Evolutionary conservation across 805 yeast species (phyloP).

Genomic region (Wickerhamiella lipophila): DNA sequence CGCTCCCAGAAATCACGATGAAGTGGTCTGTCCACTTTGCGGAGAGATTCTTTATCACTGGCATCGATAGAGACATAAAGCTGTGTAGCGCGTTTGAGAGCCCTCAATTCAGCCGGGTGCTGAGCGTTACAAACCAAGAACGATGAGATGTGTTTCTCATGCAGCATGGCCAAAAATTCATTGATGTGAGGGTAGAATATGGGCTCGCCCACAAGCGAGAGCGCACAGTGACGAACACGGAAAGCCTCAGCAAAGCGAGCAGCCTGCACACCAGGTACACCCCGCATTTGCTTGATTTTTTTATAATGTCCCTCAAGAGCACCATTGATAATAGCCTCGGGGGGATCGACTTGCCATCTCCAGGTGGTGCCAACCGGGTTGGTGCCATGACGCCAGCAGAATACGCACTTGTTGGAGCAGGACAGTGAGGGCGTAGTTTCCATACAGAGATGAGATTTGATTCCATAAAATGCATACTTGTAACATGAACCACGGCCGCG

Average conservation of each 20-base stretch:
- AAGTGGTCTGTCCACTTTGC: slow-evolving; percentile 76
- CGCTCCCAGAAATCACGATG: slow-evolving; percentile 91
- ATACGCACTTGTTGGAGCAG: slow-evolving; percentile 89
- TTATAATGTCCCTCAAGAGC: slow-evolving; percentile 82
- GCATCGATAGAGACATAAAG: slow-evolving; percentile 90
- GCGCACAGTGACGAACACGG: slow-evolving; percentile 78
- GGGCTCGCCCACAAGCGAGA: slow-evolving; percentile 89
- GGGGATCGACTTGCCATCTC: slow-evolving; percentile 93
- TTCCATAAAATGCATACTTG: slow-evolving; percentile 85
- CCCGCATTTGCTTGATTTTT: slow-evolving; percentile 86
- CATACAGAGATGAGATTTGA: slow-evolving; percentile 84
- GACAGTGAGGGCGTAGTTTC: slow-evolving; percentile 90
- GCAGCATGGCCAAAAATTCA: slow-evolving; percentile 69
- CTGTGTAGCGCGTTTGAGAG: slow-evolving; percentile 69
- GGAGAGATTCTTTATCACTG: slow-evolving; percentile 67
- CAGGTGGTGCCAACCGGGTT: slow-evolving; percentile 92
- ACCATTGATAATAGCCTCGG: slow-evolving; percentile 70
- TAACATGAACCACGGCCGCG: slow-evolving; percentile 92
- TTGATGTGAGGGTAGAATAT: slow-evolving; percentile 86
- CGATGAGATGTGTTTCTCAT: slow-evolving; percentile 66
- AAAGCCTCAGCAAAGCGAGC: slow-evolving; percentile 87
- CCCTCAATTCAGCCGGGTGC: slow-evolving; percentile 72
- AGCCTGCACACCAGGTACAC: slow-evolving; percentile 87
- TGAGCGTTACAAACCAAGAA: slow-evolving; percentile 92
- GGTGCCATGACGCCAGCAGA: slow-evolving; percentile 96